Evolutionary conservation across 1,284 basidiomycete genomes (phyloP).

Genomic region (Heterobasidion parviporum): DNA sequence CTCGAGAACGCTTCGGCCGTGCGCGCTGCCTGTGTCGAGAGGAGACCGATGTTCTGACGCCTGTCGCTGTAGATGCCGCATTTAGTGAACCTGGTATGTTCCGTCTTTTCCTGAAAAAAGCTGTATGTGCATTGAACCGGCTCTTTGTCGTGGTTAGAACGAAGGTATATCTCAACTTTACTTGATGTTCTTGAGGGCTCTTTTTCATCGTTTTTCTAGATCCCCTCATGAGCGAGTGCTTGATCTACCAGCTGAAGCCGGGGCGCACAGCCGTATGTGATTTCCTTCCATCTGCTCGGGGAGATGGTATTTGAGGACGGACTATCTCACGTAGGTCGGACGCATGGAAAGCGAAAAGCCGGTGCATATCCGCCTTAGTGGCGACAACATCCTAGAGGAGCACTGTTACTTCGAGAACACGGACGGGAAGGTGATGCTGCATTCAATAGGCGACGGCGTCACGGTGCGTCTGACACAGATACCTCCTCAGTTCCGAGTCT

Average conservation of each 20-base stretch:
- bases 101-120: background rate
- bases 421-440: constrained; percentile 80
- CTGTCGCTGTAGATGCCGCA: constrained; percentile 68
- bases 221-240: constrained; percentile 85
- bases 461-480: constrained; percentile 50
- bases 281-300: constrained; percentile 7
- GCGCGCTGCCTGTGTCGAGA: too few relatives aligned
- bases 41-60: too few relatives aligned
- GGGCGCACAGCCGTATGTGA: constrained; percentile 68
- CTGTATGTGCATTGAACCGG: background rate
- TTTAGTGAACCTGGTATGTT: constrained; percentile 83
- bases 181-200: background rate
- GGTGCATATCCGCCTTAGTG: constrained; percentile 89
- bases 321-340: constrained; percentile 49
- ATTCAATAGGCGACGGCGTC: constrained; percentile 71
- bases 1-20: background rate
- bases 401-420: constrained; percentile 89
- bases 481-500: background rate
- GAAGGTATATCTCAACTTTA: constrained; percentile 52
- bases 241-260: constrained; percentile 91
- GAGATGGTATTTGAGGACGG: background rate
- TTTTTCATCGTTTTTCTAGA: constrained; percentile 32
- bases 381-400: constrained; percentile 84
- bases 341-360: constrained; percentile 72
- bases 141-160: constrained; percentile 41